phyloP scores from a whole-genome alignment of 1,139 yeast species.

The Lodderomyces jiufengensis region DNA sequence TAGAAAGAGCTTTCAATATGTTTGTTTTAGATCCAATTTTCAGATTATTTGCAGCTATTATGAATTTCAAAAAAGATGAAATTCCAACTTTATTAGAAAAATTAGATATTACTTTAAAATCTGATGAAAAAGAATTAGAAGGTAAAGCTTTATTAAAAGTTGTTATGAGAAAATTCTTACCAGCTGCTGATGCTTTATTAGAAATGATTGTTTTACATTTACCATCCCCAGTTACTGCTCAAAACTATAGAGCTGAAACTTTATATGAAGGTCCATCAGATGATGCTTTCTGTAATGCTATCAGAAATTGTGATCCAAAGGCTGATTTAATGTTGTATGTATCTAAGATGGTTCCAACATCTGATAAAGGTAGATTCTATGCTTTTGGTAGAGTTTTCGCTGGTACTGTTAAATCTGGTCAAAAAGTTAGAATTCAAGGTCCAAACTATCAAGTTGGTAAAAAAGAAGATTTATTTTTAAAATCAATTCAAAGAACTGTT shows the following conservation, averaged over 20 bases:
- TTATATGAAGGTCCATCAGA: slow-evolving; percentile 99
- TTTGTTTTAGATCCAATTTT: slow-evolving; percentile 98
- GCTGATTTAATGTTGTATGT: slow-evolving; percentile 99
- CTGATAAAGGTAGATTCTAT: slow-evolving; percentile 99
- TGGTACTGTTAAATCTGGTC: slow-evolving; percentile 98
- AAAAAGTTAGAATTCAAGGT: slow-evolving; percentile 99
- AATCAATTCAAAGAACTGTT: slow-evolving; percentile 98
- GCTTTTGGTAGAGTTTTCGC: slow-evolving; percentile 99
- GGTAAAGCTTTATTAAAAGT: slow-evolving; percentile 98
- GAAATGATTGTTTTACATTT: slow-evolving; percentile 98
- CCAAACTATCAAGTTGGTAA: slow-evolving; percentile 98
- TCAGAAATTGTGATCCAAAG: slow-evolving; percentile 97
- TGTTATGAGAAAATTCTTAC: slow-evolving; percentile 99
- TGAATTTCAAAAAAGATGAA: slow-evolving; percentile 79
- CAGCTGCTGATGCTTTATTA: slow-evolving; percentile 99
- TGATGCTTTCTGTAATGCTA: slow-evolving; percentile 86
- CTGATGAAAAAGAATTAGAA: slow-evolving; percentile 95
- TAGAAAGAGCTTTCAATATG: slow-evolving; percentile 99
- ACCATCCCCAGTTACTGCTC: slow-evolving; percentile 99
- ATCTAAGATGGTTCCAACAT: slow-evolving; percentile 99
- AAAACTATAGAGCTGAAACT: slow-evolving; percentile 97
- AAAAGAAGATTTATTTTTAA: slow-evolving; percentile 95
- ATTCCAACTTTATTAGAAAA: slow-evolving; percentile 84
- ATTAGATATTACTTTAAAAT: slow-evolving; percentile 86
- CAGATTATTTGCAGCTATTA: slow-evolving; percentile 58